phyloP scores from a whole-genome alignment of 352 stramenopile genomes.

The Phytophthora hybrid region DNA sequence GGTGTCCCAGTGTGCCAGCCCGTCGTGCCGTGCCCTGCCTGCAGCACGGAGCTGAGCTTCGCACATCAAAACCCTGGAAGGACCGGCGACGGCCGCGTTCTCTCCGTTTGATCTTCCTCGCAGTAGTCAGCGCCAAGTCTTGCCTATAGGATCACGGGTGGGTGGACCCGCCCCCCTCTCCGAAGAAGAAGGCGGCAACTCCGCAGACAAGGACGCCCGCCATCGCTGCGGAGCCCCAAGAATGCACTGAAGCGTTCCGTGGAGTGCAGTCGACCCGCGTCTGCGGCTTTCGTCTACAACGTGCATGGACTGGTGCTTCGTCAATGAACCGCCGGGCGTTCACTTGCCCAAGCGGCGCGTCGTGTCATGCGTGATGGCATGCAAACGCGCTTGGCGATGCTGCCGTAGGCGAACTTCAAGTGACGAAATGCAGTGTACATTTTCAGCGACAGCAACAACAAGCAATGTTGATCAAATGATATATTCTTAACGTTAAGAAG shows the following conservation, averaged over 20 bases:
- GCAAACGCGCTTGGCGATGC: neutral
- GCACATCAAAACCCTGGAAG: neutral
- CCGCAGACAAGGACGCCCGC: neutral
- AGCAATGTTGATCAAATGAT: too few species aligned
- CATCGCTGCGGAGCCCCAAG: neutral
- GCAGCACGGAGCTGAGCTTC: neutral
- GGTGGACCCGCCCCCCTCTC: too few species aligned
- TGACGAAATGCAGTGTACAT: too few species aligned
- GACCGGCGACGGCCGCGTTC: neutral
- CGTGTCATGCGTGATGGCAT: neutral
- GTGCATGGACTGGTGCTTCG: neutral
- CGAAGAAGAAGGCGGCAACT: neutral
- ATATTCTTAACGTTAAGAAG: too few species aligned
- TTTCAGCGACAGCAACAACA: too few species aligned
- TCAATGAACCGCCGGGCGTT: neutral
- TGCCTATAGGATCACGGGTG: too few species aligned
- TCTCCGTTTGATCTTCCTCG: neutral
- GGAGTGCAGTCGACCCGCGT: neutral
- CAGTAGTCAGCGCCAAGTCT: neutral
- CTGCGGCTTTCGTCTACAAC: neutral
- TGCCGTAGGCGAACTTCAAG: neutral
- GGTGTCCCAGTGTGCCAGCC: conserved; percentile 4
- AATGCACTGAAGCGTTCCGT: neutral
- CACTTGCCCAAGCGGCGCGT: neutral
- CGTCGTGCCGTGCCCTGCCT: neutral